Base-by-base conservation (phyloP, 805 yeast genomes). In the Candida vaughaniae region DNA sequence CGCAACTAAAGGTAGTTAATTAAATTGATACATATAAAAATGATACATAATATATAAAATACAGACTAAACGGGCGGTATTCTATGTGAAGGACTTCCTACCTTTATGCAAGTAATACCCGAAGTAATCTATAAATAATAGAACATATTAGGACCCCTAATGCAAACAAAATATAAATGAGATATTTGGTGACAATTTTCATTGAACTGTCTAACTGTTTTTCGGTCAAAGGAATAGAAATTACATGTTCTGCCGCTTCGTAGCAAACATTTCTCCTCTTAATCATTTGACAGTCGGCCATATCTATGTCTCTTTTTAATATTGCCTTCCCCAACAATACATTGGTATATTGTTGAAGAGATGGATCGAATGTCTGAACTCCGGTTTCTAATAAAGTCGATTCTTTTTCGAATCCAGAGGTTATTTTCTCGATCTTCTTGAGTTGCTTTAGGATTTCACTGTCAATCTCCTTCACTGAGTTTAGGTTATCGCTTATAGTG, bases 241-340 rank as follows among this genome's bases (percentile, higher is more conserved):
- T 67, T 18, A 66, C 69, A 38, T 63, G 62, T 33, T 64, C 71
- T 2, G 69, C 69, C 1, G 73, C 71, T 44, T 55, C 66, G 35
- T 49, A 58, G 31, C 74, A 68, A 5, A 68, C 51, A 10, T 60
- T 62, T 33, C 74, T 46, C 29, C 74, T 49, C 33, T 47, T 51
- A 19, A 68, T 56, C 17, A 66, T 45, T 37, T 53, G 60, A 43
- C 72, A 67, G 16, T 60, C 61, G 6, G 28, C 22, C 2, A 34
- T 44, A 16, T 41, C 41, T 22, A 68, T 49, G 5, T 60, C 63
- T 33, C 61, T 45, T 46, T 64, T 66, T 33, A 68, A 48, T 16
- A 68, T 66, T 14, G 71, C 71, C 42, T 52, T 62, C 4, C 73
- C 73, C 19, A 68, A 46, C 9, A 68, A 54, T 5, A 64, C 49